phyloP scores from a whole-genome alignment of 164 flowering plant species.

The Echeveria elegans region DNA sequence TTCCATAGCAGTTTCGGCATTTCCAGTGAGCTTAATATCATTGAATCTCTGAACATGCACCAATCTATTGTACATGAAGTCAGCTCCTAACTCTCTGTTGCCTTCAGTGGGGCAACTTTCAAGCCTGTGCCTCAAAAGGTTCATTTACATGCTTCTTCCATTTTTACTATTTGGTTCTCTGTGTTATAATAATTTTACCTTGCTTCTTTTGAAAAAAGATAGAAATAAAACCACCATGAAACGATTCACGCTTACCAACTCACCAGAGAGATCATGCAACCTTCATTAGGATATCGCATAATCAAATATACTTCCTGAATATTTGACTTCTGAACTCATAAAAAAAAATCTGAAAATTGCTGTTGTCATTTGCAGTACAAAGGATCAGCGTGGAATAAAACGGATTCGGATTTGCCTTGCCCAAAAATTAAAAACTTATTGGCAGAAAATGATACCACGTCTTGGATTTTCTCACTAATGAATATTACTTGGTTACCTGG shows the following conservation, averaged over 20 bases:
- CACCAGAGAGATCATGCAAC: conserved; percentile 9
- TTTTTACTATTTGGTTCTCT: neutral
- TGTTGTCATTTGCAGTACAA: too few relatives aligned
- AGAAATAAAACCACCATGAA: neutral
- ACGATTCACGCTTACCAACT: neutral
- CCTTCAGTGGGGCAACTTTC: neutral
- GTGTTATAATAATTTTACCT: neutral
- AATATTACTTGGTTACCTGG: conserved; percentile 58
- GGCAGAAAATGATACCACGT: conserved; percentile 38
- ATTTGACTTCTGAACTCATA: conserved; percentile 3
- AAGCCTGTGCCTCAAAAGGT: neutral
- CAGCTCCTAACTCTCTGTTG: neutral
- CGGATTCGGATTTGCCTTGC: conserved; percentile 68
- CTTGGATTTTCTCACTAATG: conserved; percentile 64
- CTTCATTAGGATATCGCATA: conserved; percentile 53
- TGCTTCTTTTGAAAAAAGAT: neutral
- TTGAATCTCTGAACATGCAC: neutral
- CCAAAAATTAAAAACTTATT: conserved; percentile 61
- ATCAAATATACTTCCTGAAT: conserved; percentile 55
- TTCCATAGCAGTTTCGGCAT: too few relatives aligned
- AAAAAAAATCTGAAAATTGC: neutral
- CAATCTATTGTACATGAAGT: neutral
- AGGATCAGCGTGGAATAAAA: neutral
- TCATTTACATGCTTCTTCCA: neutral
- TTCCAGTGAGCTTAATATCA: neutral